Conservation (phyloP, 257 asterid species). For the Marsdenia floribunda region DNA sequence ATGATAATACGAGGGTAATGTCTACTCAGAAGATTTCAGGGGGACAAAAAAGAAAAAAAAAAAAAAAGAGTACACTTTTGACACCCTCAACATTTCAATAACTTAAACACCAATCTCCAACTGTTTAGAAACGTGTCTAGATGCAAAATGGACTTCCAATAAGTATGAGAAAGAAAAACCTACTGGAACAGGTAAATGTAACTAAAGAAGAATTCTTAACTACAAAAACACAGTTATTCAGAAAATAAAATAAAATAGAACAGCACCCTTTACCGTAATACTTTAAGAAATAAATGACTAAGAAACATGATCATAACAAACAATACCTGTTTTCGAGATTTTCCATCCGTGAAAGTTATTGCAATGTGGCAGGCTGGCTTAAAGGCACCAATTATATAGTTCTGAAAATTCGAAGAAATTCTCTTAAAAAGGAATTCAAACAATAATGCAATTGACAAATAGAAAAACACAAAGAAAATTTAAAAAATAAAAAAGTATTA, state of each 20-base stretch:
- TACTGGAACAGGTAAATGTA: background rate
- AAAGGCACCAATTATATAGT: conserved; percentile 84
- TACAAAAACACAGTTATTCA: too few species aligned
- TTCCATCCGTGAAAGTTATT: conserved; percentile 68
- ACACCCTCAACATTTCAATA: background rate
- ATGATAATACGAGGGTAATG: background rate
- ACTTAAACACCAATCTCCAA: background rate
- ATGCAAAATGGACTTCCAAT: background rate
- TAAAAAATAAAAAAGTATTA: background rate
- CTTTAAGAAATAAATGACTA: background rate
- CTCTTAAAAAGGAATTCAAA: background rate
- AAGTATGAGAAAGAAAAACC: background rate
- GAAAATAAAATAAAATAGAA: too few species aligned
- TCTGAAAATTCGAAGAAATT: conserved; percentile 28
- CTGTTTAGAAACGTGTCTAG: background rate
- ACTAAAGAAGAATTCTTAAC: background rate
- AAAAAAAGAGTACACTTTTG: background rate
- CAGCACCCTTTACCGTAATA: background rate
- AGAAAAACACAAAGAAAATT: background rate
- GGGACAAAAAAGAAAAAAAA: too few species aligned
- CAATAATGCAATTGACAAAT: background rate
- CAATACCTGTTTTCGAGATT: conserved; percentile 74
- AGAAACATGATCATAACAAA: background rate
- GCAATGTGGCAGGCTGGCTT: conserved; percentile 86
- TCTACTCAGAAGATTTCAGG: background rate